These are phyloP conservation scores for Cenchrus purpureus DNA, from an alignment of 176 grass and related monocot species.

Conservation along the genomic window DNA sequence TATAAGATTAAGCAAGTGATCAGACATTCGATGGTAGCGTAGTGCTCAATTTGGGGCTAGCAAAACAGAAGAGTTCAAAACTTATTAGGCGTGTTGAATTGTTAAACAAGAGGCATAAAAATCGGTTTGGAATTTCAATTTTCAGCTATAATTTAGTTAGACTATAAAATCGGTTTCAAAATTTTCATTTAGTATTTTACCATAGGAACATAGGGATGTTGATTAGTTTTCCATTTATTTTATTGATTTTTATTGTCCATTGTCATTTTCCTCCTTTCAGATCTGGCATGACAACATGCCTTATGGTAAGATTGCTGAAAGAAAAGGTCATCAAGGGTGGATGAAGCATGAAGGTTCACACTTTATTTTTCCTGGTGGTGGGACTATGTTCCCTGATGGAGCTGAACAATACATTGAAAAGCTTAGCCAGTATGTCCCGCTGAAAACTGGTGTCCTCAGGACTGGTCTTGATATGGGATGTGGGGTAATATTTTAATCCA, in stretches of 20 bases:
- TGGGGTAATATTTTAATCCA: constrained; percentile 67
- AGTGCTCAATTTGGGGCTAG: not conserved
- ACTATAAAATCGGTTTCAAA: not conserved
- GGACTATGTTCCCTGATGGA: constrained; percentile 93
- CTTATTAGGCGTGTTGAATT: not conserved
- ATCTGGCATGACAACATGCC: constrained; percentile 99
- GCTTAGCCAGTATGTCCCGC: constrained; percentile 60
- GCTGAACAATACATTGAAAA: constrained; percentile 84
- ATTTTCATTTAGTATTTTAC: not conserved
- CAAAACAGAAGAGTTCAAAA: constrained; percentile 1
- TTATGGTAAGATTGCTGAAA: constrained; percentile 93
- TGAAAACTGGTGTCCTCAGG: constrained; percentile 71
- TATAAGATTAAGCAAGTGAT: constrained; percentile 13
- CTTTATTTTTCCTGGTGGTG: constrained; percentile 91
- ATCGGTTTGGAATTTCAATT: not conserved
- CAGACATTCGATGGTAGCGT: not conserved
- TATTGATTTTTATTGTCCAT: not conserved
- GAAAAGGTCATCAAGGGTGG: constrained; percentile 96
- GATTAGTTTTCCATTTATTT: not conserved
- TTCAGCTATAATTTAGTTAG: not conserved
- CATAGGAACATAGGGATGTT: not conserved
- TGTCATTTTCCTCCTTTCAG: constrained; percentile 47
- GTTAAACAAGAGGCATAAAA: constrained; percentile 8
- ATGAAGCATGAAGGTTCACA: constrained; percentile 86
- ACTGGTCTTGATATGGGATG: constrained; percentile 97